Base-by-base conservation (phyloP, 2,329 filamentous ascomycete species). In the Penicillium occitanis region DNA sequence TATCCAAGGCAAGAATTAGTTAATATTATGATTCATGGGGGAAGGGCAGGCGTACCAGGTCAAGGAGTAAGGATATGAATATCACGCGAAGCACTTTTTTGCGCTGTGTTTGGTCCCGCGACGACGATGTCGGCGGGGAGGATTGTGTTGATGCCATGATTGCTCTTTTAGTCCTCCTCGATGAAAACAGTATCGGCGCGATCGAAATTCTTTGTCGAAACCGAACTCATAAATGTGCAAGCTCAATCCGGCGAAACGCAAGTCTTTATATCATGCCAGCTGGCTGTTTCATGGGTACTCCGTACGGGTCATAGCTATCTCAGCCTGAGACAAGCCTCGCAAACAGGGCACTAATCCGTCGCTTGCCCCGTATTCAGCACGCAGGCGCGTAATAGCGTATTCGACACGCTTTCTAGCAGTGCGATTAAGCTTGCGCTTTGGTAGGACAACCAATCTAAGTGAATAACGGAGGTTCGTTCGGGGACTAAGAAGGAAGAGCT, bases 21-120 rank as follows among this genome's bases (percentile, higher is more conserved):
- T 61, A 30, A 5, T 5, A 10, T 19, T 14, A 25, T 13, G 14
- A 35, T 13, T 2, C 2, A 40, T 17, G 22, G 14, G 6, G 59
- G 19, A 62, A 5, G 22, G n/a, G 10, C 14, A 1, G 57, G 77
- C 86, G 70, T 86, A 97, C 94, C 80, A 98, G 80, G 78, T 98
- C 94, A 13, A 98, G 85, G 17, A 98, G 85, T 48, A 98, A 84
- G 63, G 94, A 97, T 68, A 95, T 84, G 78, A 97, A 93, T 69
- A 98, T 87, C 72, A 98, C 92, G 73, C 86, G 89, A 69, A 98
- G 84, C 70, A 97, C 93, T 81, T 85, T 89, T 81, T 92, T 96
- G 68, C 93, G 88, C 35, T 58, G 57, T 30, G 30, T 60, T 35
- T 67, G 61, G 8, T 64, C 30, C 13, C 30, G 37, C 19, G 63